Evolutionary conservation across 345 rosid species (phyloP).

Genomic region (Kernera saxatilis): DNA sequence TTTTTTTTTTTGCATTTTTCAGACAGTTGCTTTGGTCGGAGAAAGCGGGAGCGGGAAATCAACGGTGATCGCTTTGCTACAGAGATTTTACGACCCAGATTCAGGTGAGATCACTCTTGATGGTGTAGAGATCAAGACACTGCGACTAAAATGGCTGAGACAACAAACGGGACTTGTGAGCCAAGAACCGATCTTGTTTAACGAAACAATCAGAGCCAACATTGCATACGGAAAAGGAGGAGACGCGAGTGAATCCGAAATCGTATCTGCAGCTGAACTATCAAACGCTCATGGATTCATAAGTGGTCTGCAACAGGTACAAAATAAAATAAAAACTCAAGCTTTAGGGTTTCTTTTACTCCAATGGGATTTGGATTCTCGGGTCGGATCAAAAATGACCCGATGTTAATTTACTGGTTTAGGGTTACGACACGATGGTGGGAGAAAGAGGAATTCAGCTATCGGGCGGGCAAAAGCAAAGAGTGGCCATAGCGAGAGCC

Average conservation of each 20-base stretch:
- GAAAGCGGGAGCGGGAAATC: conserved; percentile 94
- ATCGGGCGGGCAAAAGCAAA: conserved; percentile 74
- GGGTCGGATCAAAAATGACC: conserved; percentile 15
- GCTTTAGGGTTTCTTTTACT: not conserved
- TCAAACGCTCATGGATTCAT: conserved; percentile 87
- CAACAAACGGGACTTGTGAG: conserved; percentile 81
- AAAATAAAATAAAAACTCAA: not conserved
- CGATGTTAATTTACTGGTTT: not conserved
- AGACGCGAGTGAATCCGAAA: conserved; percentile 62
- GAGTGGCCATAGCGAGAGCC: conserved; percentile 80
- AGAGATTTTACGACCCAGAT: conserved; percentile 76
- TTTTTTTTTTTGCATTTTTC: not conserved
- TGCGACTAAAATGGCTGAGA: conserved; percentile 68
- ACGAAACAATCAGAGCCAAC: conserved; percentile 70
- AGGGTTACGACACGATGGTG: conserved; percentile 66
- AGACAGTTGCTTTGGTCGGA: conserved; percentile 86
- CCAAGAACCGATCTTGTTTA: conserved; percentile 74
- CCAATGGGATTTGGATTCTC: conserved; percentile 40
- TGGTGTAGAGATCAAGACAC: conserved; percentile 53
- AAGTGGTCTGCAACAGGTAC: conserved; percentile 69
- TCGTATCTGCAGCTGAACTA: conserved; percentile 60
- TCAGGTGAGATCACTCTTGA: conserved; percentile 68
- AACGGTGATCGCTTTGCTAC: conserved; percentile 65
- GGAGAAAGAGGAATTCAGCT: conserved; percentile 73
- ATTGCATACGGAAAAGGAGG: conserved; percentile 81